Base-by-base conservation (phyloP, 2,329 filamentous ascomycete species). In the Cladosporium austrohemisphaericum region DNA sequence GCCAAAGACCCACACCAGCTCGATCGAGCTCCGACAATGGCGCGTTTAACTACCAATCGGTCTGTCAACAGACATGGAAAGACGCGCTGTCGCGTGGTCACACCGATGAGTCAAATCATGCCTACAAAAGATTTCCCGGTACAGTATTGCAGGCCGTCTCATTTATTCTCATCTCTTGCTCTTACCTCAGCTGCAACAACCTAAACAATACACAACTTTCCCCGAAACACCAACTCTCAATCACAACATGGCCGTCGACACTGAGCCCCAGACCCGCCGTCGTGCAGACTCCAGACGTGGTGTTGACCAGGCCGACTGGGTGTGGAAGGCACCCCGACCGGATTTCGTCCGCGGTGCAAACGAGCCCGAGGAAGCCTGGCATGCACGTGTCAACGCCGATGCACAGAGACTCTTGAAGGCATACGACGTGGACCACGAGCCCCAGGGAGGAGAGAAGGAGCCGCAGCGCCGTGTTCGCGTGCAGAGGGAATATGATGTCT, bases 61-160 rank as follows among this genome's bases (percentile, higher is more conserved):
- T 41, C 38, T 41, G 38, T 11, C 14, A 6, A 41, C 28, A 23
- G 38, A 31, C 37, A 26, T 26, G 26, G 38, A 18, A 28, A 41
- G 16, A 19, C 25, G 23, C 25, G 13, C 25, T 41, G 38, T 41
- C 38, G 38, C 38, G 38, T 41, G 38, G 38, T 16, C 38, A 29
- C 38, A 29, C 38, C 38, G 38, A 41, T 41, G 38, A 41, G 38
- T 41, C 38, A 41, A n/a, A 41, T 41, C 25, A 14, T 19, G 26
- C 4, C 26, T 41, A 22, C 16, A 31, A 19, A n/a, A 28, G n/a
- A 41, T 41, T 10, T 13, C 37, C 25, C 13, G n/a, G 13, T 23
- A 13, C n/a, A 41, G 38, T 41, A 19, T 41, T 31, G 26, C 26
- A 29, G 31, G 25, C n/a, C 37, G 14, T 31, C 38, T 41, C 25